phyloP scores from a whole-genome alignment of 2,329 filamentous ascomycete species.

The Ceratocystis cubensis region DNA sequence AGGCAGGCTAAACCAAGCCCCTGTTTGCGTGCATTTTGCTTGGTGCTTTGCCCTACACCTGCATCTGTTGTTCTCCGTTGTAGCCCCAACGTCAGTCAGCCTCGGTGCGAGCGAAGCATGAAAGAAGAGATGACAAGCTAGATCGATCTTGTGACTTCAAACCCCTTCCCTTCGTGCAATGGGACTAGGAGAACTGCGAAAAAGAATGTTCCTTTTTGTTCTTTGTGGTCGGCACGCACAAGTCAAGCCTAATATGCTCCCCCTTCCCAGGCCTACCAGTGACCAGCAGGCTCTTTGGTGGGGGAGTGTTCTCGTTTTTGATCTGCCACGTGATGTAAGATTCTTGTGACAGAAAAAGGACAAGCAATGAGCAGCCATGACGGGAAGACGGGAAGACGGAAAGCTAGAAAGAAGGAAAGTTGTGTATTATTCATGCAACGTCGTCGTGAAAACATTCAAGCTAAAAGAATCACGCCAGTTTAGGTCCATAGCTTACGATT shows the following conservation, averaged over 20 bases:
- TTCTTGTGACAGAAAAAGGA: neutral
- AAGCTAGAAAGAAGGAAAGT: neutral
- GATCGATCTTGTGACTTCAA: neutral
- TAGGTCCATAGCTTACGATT: neutral
- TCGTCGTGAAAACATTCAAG: neutral
- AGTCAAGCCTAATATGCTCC: no score
- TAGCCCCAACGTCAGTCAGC: neutral
- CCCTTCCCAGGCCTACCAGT: no score
- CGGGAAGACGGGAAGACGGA: neutral
- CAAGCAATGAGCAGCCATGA: no score
- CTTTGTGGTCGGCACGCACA: neutral
- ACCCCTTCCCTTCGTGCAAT: neutral
- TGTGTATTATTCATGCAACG: neutral
- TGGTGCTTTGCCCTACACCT: conserved; percentile 8
- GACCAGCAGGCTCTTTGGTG: no score
- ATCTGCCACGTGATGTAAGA: neutral
- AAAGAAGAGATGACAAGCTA: conserved; percentile 3
- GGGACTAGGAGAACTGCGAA: neutral
- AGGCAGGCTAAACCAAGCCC: neutral
- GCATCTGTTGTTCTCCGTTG: neutral
- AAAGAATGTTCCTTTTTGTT: neutral
- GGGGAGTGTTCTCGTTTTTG: neutral
- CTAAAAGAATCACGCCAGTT: neutral
- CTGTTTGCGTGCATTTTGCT: neutral
- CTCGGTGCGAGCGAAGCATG: conserved; percentile 5